phyloP scores from a whole-genome alignment of 1,284 basidiomycete species.

The Sanghuangporus baumii region DNA sequence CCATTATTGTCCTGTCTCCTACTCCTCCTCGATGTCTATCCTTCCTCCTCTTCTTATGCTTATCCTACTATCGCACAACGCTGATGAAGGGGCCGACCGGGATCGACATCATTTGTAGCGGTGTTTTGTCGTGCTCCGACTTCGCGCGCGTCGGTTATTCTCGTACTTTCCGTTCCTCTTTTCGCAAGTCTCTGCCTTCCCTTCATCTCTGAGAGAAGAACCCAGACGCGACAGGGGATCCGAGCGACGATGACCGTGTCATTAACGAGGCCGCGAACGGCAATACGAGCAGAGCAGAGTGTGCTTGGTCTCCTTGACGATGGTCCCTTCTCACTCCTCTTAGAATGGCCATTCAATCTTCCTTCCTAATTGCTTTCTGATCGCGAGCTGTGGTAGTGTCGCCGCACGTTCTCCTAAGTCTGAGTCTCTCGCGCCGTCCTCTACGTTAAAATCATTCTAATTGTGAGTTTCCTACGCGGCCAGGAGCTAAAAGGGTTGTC shows the following conservation, averaged over 20 bases:
- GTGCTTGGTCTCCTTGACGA: too few species aligned
- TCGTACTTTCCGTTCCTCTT: slow-evolving; percentile 24
- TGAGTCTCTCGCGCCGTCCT: too few species aligned
- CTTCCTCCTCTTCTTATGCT: slow-evolving; percentile 35
- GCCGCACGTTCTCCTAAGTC: too few species aligned
- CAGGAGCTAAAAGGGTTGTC: too few species aligned
- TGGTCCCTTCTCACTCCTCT: too few species aligned
- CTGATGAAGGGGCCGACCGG: slow-evolving; percentile 14
- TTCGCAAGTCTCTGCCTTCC: neutral
- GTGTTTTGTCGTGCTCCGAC: slow-evolving; percentile 14
- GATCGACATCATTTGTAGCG: slow-evolving; percentile 6
- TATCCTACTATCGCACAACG: slow-evolving; percentile 31
- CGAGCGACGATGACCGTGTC: slow-evolving; percentile 14
- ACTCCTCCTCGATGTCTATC: slow-evolving; percentile 36
- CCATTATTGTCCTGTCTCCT: slow-evolving; percentile 49
- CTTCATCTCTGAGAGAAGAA: slow-evolving; percentile 19
- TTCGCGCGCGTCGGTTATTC: slow-evolving; percentile 22
- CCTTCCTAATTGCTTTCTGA: too few species aligned
- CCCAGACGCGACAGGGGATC: slow-evolving; percentile 26
- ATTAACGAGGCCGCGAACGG: slow-evolving; percentile 2
- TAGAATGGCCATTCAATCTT: too few species aligned
- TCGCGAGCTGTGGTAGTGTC: too few species aligned
- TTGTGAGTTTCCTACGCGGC: too few species aligned
- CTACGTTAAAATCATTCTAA: too few species aligned
- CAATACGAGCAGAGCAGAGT: neutral